Base-by-base conservation (phyloP, 441 rosid genomes). In the Mallotus japonicus region DNA sequence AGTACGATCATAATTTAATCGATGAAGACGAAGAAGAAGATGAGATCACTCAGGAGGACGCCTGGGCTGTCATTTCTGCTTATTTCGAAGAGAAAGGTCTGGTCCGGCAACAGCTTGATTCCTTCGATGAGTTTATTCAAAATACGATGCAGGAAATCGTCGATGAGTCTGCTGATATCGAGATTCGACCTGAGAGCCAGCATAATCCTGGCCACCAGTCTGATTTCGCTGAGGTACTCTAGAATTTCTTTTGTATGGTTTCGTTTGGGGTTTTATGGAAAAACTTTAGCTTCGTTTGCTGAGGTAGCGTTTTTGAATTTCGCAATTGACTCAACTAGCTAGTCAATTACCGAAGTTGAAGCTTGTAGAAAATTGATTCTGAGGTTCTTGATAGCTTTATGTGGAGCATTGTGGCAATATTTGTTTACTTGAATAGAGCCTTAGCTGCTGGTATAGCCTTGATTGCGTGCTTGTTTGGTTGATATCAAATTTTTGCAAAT, bases 131-230 rank as follows among this genome's bases (percentile, higher is more conserved):
- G 84, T 95, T 95, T 60, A 95, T 95, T 58, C 98, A 95, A 81
- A 92, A 95, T 56, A 92, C 98, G 5, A 95, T 95, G 97, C 98
- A 92, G 82, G 99, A 95, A 78, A 95, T 92, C 8, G 95, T 95
- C 3, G 93, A 91, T 22, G 93, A 95, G 64, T 92, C 97, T 4
- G 88, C 90, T 2, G 95, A 90, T 75, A 92, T 95, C 37, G 96
- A 92, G 89, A 95, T 95, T 83, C 92, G 97, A 2, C 96, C 98
- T 11, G 96, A 92, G 81, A 92, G 98, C 12, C 99, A 95, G 87
- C 97, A 95, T 69, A 92, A 90, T 78, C 99, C 99, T 20, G 91
- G 99, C 9, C 92, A 90, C 69, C 98, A 89, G 74, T 77, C 96
- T 0, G 99, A 92, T 86, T 85, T 88, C 28, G 97, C 92, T 10